Evolutionary conservation across 2,329 filamentous ascomycete species (phyloP), one percentile per base, ranked within the genome.

Genomic region (Zasmidium angulare): DNA sequence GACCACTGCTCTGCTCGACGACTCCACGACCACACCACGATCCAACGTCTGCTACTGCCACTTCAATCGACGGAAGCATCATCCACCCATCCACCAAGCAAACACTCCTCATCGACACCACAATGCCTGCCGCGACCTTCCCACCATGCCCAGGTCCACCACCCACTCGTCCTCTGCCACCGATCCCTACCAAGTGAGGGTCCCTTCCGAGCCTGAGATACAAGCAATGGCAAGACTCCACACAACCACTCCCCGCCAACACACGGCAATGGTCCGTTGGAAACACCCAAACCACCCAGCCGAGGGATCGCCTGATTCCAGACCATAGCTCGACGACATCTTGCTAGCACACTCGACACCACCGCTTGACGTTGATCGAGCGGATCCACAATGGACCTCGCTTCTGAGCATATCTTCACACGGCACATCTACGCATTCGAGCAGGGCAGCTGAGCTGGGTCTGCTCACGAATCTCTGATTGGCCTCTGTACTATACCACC

Each of bases 101-200:
- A 9, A 47, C 10, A 22, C 31, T 7, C 24, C 26, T 47, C 22
- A 57, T 43, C 47, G 17, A 46, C 24, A 49, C 40, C 66, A 74
- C 72, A 71, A 78, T 74, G 72, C 71, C 71, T 69, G 64, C 66
- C 58, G 69, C 77, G 59, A 78, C 76, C 69, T 76, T 79, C 48
- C 77, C 77, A 60, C 78, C 78, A 29, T 79, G 76, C 73, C 78
- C 78, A 46, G 77, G 78, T 56, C 78, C 78, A 63, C 77, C 78
- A 69, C 78, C 78, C 63, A 79, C 75, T 56, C 73, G 78, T 58
- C 78, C 78, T 67, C 72, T 80, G 50, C 78, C 78, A 65, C 77
- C 77, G 31, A 72, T 79, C 43, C 78, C 78, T 23, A 54, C 56
- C 46, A 77, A 78, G 72, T 77, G 77, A 68, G 54, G 24, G 53